Percentiles rank a stretch among this genome's conserved stretches.
phyloP scores from a whole-genome alignment of 2,329 filamentous ascomycete species.

The Phoma sp. region DNA sequence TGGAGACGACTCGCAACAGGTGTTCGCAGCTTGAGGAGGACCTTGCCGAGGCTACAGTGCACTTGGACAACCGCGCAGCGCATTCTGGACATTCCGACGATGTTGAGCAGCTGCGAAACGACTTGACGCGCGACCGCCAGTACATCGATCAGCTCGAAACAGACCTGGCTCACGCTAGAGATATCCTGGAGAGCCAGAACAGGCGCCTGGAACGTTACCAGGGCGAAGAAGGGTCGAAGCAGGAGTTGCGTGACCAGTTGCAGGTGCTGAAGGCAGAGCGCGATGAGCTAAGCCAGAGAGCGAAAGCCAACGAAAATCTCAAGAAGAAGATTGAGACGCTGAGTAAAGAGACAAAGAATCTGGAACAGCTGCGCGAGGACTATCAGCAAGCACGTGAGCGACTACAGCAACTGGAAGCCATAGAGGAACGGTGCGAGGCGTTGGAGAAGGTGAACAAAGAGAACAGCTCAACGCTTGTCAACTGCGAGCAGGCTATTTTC shows the following conservation, averaged over 20 bases:
- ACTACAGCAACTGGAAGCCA: slow-evolving; percentile 52
- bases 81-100: slow-evolving; percentile 50
- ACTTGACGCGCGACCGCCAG: slow-evolving; percentile 53
- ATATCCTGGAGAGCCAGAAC: slow-evolving; percentile 54
- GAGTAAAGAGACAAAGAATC: slow-evolving; percentile 54
- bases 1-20: slow-evolving; percentile 50
- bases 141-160: slow-evolving; percentile 58
- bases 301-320: slow-evolving; percentile 59
- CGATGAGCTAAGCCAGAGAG: slow-evolving; percentile 56
- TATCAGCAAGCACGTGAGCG: slow-evolving; percentile 53
- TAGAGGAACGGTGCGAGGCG: slow-evolving; percentile 52
- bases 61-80: slow-evolving; percentile 51
- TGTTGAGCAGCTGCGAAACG: slow-evolving; percentile 51
- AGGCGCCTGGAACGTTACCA: slow-evolving; percentile 53
- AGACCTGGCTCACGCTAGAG: slow-evolving; percentile 53
- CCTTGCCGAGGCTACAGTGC: slow-evolving; percentile 54
- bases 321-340: slow-evolving; percentile 60
- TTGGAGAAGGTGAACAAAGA: slow-evolving; percentile 59
- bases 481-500: slow-evolving; percentile 59
- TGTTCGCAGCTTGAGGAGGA: slow-evolving; percentile 56
- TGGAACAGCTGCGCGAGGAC: slow-evolving; percentile 53
- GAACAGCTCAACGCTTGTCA: slow-evolving; percentile 56
- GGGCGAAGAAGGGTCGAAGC: slow-evolving; percentile 51
- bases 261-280: slow-evolving; percentile 57
- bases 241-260: slow-evolving; percentile 58